These are phyloP conservation scores for button mushroom (Agaricus bisporus) DNA, from an alignment of 768 basidiomycete species.

Conservation along the genomic window DNA sequence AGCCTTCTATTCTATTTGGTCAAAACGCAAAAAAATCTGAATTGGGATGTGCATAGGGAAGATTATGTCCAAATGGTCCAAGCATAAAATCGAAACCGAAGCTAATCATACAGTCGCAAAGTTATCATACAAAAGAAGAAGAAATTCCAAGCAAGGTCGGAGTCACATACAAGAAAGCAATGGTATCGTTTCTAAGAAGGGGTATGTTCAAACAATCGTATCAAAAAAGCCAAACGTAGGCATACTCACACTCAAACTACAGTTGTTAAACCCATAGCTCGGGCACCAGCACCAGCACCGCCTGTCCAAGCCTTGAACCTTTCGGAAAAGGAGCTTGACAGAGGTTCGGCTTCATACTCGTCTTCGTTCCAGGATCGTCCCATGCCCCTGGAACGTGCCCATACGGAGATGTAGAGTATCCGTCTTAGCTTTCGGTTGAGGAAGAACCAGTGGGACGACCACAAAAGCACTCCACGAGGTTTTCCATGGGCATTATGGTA, in stretches of 20 bases:
- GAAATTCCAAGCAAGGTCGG: slow-evolving; percentile 2
- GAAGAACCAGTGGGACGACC: slow-evolving; percentile 98
- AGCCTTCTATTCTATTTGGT: no score
- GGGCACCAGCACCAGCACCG: slow-evolving; percentile 70
- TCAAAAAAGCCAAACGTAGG: neutral
- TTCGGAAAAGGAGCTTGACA: slow-evolving; percentile 40
- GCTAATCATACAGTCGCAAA: neutral
- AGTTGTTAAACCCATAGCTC: slow-evolving; percentile 58
- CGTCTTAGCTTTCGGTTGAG: slow-evolving; percentile 89
- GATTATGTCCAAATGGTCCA: neutral
- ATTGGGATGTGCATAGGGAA: neutral
- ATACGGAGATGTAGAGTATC: slow-evolving; percentile 86
- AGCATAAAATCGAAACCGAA: neutral
- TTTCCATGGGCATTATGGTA: slow-evolving; percentile 41
- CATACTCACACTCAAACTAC: slow-evolving; percentile 10
- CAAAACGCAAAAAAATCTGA: neutral
- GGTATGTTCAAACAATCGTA: slow-evolving; percentile 8
- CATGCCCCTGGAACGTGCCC: slow-evolving; percentile 72
- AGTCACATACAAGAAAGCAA: neutral
- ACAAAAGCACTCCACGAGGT: slow-evolving; percentile 76
- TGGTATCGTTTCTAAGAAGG: slow-evolving; percentile 7
- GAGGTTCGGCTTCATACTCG: slow-evolving; percentile 17
- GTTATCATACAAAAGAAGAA: slow-evolving; percentile 3
- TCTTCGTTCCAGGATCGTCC: slow-evolving; percentile 44
- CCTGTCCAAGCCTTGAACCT: slow-evolving; percentile 81